Percentiles rank a stretch among this genome's conserved stretches.
These are phyloP conservation scores for Botrytis sinoallii DNA, from an alignment of 2,329 filamentous ascomycete species.

Conservation along the genomic window DNA sequence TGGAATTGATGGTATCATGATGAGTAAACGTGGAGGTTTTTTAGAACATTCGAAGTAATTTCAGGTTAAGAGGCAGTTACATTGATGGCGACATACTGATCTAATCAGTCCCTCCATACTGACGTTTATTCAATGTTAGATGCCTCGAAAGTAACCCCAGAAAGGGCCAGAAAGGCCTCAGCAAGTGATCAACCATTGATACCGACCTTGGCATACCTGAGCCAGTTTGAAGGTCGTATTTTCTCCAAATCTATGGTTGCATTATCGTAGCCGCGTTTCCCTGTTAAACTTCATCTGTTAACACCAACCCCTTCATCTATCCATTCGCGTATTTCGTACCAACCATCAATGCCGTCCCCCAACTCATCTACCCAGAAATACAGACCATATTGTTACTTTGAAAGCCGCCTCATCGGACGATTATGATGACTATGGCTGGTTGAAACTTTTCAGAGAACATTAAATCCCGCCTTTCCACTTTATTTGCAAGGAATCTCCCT, in stretches of 20 bases:
- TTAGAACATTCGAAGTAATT: not conserved
- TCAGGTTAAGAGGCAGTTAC: not conserved
- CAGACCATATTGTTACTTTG: not conserved
- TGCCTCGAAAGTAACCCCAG: not conserved
- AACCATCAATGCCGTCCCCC: constrained; percentile 2
- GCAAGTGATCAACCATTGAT: not conserved
- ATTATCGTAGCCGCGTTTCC: constrained; percentile 8
- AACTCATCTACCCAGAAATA: not conserved
- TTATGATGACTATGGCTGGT: constrained; percentile 3
- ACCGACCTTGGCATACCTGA: not conserved
- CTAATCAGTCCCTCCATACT: not conserved
- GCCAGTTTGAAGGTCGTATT: constrained; percentile 2
- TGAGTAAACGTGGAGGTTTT: not conserved
- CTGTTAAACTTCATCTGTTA: not conserved
- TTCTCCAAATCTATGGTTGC: not conserved
- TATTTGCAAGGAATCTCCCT: constrained; percentile 12
- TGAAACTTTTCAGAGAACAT: not conserved
- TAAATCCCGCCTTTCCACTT: constrained; percentile 4
- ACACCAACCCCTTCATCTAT: constrained; percentile 10
- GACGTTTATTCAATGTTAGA: not conserved
- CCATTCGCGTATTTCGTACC: constrained; percentile 7
- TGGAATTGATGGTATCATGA: not conserved
- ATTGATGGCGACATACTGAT: not conserved
- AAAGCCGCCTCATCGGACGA: constrained; percentile 12
- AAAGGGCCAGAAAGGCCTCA: not conserved